Base-by-base conservation (phyloP, 371 early-diverging fungal species). In the Catenaria anguillulae region DNA sequence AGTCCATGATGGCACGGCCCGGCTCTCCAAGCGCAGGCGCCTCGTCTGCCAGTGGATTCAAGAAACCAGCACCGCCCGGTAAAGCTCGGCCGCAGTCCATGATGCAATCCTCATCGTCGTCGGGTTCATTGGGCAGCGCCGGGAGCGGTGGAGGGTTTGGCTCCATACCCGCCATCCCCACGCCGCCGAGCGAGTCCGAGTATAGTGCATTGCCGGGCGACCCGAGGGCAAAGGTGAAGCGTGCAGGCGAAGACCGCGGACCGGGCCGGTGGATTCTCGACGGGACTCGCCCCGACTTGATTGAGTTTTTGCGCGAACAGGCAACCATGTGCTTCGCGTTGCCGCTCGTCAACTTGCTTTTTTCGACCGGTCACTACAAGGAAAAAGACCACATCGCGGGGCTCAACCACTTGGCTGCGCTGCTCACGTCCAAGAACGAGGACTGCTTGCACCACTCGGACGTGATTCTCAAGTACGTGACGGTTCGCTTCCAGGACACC, bases 401-500 rank as follows among this genome's bases (percentile, higher is more conserved):
- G 1, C 64, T 92, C n/a, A 74, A 67, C 0, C 58, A 78, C 8
- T 64, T 92, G 24, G 85, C 90, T 55, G 59, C 10, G 26, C 17
- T 24, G 8, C 29, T 58, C 29, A n/a, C 42, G 10, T 40, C 59
- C 36, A 24, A 26, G 24, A 4, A 36, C 15, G 24, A 13, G 29
- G 88, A 85, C 34, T 80, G 77, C 37, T 45, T 88, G 26, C 81
- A 80, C 35, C 81, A 82, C 70, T 70, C 81, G 2, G 93, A 92
- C 65, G 63, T 92, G 21, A 68, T 92, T 37, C 71, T 92, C 43
- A 90, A 90, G 65, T 92, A 91, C 64, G 52, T 88, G 55, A 87
- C 90, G 21, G 70, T 92, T 31, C 83, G 93, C 21, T 84, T 92
- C 74, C 85, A 81, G 68, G 93, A 92, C 63, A 88, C 89, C n/a